Percentiles rank a stretch among this genome's conserved stretches.
Conservation (phyloP, 257 asterid species). For the Cruciata laevipes region DNA sequence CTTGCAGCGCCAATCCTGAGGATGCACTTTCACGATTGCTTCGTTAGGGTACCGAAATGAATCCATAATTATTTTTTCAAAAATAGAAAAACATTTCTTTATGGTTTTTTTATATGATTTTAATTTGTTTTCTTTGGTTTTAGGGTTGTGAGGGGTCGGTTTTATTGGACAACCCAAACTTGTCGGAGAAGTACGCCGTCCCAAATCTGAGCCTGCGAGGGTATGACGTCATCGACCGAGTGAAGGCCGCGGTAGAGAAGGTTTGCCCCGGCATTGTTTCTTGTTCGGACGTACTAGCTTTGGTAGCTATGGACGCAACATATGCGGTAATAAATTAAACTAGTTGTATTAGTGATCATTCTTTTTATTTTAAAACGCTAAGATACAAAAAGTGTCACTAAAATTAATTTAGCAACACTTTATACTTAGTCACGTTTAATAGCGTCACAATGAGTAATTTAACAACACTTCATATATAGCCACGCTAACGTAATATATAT, state of each 20-base stretch:
- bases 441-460: too few species aligned
- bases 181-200: constrained; percentile 32
- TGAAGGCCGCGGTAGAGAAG: constrained; percentile 36
- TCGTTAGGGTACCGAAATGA: constrained; percentile 29
- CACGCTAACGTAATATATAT: too few species aligned
- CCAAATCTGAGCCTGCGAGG: constrained; percentile 50
- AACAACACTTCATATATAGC: too few species aligned
- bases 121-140: background rate
- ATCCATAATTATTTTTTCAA: too few species aligned
- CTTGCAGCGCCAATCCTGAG: constrained; percentile 40
- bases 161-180: constrained; percentile 31
- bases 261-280: constrained; percentile 43
- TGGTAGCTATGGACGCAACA: constrained; percentile 40
- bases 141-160: constrained; percentile 58
- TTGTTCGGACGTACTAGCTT: constrained; percentile 41
- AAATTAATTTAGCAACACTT: background rate
- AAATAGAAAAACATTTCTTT: background rate
- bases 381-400: too few species aligned
- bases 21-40: constrained; percentile 51
- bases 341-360: too few species aligned
- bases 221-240: constrained; percentile 37
- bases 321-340: constrained; percentile 24
- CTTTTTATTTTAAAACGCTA: too few species aligned
- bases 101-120: too few species aligned
- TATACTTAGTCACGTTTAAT: too few species aligned